A percentile compares a stretch with the other conserved stretches of the same genome.
phyloP scores from a whole-genome alignment of 2,329 filamentous ascomycete genomes.

The Lecanicillium sp. region DNA sequence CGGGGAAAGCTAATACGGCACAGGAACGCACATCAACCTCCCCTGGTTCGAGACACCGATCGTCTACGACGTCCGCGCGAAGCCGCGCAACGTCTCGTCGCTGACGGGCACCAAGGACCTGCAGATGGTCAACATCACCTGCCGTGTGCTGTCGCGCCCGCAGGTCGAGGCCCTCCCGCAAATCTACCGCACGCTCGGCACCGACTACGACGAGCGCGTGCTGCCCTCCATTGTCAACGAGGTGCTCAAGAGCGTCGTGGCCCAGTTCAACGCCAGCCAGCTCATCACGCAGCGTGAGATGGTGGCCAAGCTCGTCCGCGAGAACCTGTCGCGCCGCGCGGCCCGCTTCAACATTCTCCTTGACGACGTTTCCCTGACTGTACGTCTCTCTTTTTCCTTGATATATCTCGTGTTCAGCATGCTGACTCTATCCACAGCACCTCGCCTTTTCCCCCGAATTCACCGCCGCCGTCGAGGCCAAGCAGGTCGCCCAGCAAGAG shows the following conservation, averaged over 20 bases:
- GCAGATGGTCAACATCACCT: slow-evolving; percentile 99
- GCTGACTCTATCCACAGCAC: slow-evolving; percentile 42
- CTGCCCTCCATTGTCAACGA: slow-evolving; percentile 98
- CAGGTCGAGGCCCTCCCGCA: slow-evolving; percentile 83
- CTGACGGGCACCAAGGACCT: slow-evolving; percentile 98
- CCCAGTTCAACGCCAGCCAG: slow-evolving; percentile 97
- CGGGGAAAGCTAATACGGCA: too few relatives aligned
- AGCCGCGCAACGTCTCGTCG: slow-evolving; percentile 92
- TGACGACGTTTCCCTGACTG: slow-evolving; percentile 94
- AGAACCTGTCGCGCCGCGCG: slow-evolving; percentile 85
- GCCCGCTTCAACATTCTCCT: slow-evolving; percentile 96
- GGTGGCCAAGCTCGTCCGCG: slow-evolving; percentile 82
- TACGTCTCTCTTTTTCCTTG: slow-evolving; percentile 38
- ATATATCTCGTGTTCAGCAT: not conserved
- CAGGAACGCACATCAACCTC: slow-evolving; percentile 86
- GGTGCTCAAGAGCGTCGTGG: slow-evolving; percentile 96
- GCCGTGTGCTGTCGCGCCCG: slow-evolving; percentile 92
- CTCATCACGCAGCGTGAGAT: slow-evolving; percentile 98
- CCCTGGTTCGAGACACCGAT: slow-evolving; percentile 98
- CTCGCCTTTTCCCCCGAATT: slow-evolving; percentile 69
- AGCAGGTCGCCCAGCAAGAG: slow-evolving; percentile 80
- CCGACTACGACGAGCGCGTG: slow-evolving; percentile 95
- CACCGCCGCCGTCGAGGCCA: slow-evolving; percentile 66
- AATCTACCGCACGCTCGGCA: slow-evolving; percentile 93
- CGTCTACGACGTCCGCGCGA: slow-evolving; percentile 95